Evolutionary conservation across 163 green algal species (phyloP), one percentile per base, ranked within the genome.

Genomic region (Chloromonas sp.): DNA sequence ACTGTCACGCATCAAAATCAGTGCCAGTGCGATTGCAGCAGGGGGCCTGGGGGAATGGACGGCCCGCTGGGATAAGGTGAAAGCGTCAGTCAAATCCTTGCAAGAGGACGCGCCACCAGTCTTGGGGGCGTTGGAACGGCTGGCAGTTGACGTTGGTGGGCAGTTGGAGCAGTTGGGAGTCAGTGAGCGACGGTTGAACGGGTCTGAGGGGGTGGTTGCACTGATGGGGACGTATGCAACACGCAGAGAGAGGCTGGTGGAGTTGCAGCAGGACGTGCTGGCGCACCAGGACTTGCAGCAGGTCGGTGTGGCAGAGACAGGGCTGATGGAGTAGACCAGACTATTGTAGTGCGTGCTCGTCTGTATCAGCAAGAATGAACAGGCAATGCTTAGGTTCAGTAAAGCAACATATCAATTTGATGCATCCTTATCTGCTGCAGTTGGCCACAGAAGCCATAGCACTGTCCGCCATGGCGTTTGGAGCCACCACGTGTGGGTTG

Each of bases 251-350:
- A 79, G 85, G 60, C 76, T 87, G 60, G 80, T 3, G n/a, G 85
- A 84, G 1, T 5, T 88, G 61, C 80, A 86, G 74, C 74, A 70
- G 0, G 81, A 86, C 60, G 71, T 82, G 14, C n/a, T 14, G 57
- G 15, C 78, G 1, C 82, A 86, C 11, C 85, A 90, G 60, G 87
- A 90, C 59, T 62, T 90, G 81, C 58, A 84, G 78, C 81, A 90
- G 71, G 83, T 85, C 2, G 87, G 86, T 2, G 66, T 36, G 36
- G 36, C 36, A 36, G 36, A 36, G 36, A 36, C 36, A 36, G 36
- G 36, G 36, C 36, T 36, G 36, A 36, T 36, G 36, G 36, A 36
- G 36, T 36, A 36, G 36, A 36, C 36, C 36, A 36, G 36, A 36
- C 36, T 36, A 36, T 36, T 36, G 36, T 36, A 36, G 36, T 36